Conservation (phyloP, 2,329 filamentous ascomycete genomes). For the Aspergillus novofumigatus region DNA sequence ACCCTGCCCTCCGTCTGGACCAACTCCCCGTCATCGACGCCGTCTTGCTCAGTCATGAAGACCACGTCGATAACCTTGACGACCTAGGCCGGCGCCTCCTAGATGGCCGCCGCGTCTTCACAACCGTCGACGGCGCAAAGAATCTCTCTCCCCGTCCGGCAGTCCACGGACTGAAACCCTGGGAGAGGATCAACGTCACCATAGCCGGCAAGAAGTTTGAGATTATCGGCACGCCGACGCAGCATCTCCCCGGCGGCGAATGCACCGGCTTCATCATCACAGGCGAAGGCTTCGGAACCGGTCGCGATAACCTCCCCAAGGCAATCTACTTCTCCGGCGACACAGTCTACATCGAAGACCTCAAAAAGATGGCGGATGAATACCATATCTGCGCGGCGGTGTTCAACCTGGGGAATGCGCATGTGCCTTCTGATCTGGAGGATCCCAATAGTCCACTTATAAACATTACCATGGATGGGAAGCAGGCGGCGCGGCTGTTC, state of each 20-base stretch:
- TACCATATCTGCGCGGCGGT: slow-evolving; percentile 40
- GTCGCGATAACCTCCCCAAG: slow-evolving; percentile 37
- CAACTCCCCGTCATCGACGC: slow-evolving; percentile 46
- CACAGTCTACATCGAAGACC: slow-evolving; percentile 45
- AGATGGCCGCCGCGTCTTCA: slow-evolving; percentile 45
- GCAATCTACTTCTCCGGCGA: slow-evolving; percentile 50
- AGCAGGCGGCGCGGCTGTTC: slow-evolving; percentile 38
- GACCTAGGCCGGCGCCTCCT: slow-evolving; percentile 44
- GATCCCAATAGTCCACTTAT: slow-evolving; percentile 29
- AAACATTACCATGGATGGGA: slow-evolving; percentile 41
- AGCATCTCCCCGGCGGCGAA: slow-evolving; percentile 44
- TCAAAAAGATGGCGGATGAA: slow-evolving; percentile 28
- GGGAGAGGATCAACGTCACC: slow-evolving; percentile 31
- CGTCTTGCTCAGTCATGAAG: slow-evolving; percentile 49
- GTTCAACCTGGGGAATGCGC: slow-evolving; percentile 39
- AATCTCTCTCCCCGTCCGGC: slow-evolving; percentile 44
- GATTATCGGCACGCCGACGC: slow-evolving; percentile 42
- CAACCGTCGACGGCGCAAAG: slow-evolving; percentile 43
- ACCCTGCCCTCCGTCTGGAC: slow-evolving; percentile 36
- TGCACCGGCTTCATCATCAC: slow-evolving; percentile 45
- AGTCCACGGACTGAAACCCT: slow-evolving; percentile 38
- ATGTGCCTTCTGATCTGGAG: slow-evolving; percentile 9
- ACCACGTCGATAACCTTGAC: slow-evolving; percentile 51
- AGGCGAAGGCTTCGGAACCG: slow-evolving; percentile 33
- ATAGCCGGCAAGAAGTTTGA: slow-evolving; percentile 34